Evolutionary conservation across 2,329 filamentous ascomycete genomes (phyloP).

Genomic region (Teratosphaeria nubilosa): DNA sequence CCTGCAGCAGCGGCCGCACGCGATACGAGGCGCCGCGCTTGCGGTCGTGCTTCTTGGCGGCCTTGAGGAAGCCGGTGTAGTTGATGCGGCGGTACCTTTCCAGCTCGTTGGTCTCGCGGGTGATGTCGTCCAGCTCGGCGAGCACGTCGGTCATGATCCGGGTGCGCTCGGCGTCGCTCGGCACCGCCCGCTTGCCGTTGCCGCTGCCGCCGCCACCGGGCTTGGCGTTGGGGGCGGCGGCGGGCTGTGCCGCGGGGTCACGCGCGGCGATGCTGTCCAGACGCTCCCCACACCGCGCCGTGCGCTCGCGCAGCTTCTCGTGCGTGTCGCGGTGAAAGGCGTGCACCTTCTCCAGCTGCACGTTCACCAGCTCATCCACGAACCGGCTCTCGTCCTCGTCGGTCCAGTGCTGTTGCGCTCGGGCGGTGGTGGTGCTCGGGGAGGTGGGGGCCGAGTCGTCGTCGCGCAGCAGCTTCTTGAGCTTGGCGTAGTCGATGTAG

Average conservation of each 20-base stretch:
- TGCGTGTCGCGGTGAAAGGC: constrained; percentile 77
- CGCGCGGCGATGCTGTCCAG: constrained; percentile 46
- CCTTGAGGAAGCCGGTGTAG: constrained; percentile 96
- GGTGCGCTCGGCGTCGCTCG: constrained; percentile 33
- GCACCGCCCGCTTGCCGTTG: constrained; percentile 27
- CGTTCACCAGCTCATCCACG: constrained; percentile 88
- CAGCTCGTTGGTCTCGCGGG: constrained; percentile 81
- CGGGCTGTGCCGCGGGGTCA: constrained; percentile 22
- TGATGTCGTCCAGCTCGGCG: constrained; percentile 73
- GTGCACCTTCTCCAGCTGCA: constrained; percentile 90
- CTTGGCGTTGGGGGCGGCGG: constrained; percentile 14
- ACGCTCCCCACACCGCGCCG: constrained; percentile 56
- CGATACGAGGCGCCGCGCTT: constrained; percentile 79
- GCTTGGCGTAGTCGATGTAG: constrained; percentile 91
- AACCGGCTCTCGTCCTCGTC: constrained; percentile 89
- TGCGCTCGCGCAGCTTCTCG: constrained; percentile 70
- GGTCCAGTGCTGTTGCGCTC: constrained; percentile 51
- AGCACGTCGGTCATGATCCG: constrained; percentile 60
- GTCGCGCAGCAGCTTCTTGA: constrained; percentile 82
- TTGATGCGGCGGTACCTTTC: constrained; percentile 95
- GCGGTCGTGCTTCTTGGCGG: constrained; percentile 97
- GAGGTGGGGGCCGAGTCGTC: constrained; percentile 34
- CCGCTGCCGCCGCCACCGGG: constrained; percentile 4
- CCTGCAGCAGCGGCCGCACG: constrained; percentile 82
- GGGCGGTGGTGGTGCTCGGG: constrained; percentile 28